Conservation (phyloP, 2,329 filamentous ascomycete species). For the Geosmithia morbida region DNA sequence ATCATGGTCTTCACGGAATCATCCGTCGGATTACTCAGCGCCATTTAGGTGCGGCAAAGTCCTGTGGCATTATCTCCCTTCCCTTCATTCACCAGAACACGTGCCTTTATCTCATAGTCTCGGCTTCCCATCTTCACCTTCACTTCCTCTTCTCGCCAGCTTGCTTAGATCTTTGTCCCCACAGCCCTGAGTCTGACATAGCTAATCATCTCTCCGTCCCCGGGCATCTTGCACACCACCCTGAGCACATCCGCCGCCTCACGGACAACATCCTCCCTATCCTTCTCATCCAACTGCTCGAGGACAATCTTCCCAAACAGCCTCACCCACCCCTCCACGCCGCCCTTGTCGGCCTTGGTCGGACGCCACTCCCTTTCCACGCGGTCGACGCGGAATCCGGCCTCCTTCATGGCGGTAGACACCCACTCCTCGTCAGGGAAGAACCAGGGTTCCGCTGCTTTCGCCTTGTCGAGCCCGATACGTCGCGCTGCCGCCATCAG, state of each 20-base stretch:
- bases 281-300: conserved; percentile 30
- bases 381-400: conserved; percentile 32
- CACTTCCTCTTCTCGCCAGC: not conserved
- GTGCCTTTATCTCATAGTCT: too few relatives aligned
- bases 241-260: conserved; percentile 41
- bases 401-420: conserved; percentile 24
- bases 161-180: conserved; percentile 20
- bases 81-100: too few relatives aligned
- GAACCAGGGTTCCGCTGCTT: conserved; percentile 50
- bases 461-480: conserved; percentile 30
- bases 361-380: conserved; percentile 51
- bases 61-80: too few relatives aligned
- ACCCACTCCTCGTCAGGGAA: conserved; percentile 54
- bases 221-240: conserved; percentile 36
- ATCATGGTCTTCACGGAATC: too few relatives aligned
- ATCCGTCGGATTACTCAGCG: too few relatives aligned
- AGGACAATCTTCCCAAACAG: conserved; percentile 48
- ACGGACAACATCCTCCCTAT: conserved; percentile 35
- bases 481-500: conserved; percentile 36
- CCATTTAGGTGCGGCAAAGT: too few relatives aligned
- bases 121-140: too few relatives aligned
- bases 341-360: conserved; percentile 41
- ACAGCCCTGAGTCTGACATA: conserved; percentile 40
- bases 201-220: conserved; percentile 39
- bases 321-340: conserved; percentile 50